Evolutionary conservation across 768 basidiomycete species (phyloP), one percentile per base, ranked within the genome.

Genomic region (Kwoniella dendrophila): DNA sequence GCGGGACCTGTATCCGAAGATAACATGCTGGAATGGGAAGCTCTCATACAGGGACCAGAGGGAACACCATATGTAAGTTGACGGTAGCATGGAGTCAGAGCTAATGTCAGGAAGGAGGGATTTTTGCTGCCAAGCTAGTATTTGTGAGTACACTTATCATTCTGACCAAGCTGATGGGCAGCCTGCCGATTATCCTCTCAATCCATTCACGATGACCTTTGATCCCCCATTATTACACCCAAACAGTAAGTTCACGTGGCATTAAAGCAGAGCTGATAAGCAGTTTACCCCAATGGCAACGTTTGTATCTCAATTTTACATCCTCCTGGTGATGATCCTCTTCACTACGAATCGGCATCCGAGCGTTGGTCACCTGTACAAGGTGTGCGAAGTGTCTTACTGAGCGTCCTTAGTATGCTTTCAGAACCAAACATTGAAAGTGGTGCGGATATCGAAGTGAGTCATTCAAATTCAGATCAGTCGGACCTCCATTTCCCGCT

Each of bases 361-460:
- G 96, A 99, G 74, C 85, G 96, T 38, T 99, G 96, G 96, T 92
- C 90, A 60, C 96, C 96, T n/a, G 95, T 98, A 0, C 95, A 98
- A 80, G 92, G 90, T 72, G 90, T 99, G 16, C 90, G 98, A 82
- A 97, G 96, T 80, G 95, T 96, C 67, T 85, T 98, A 56, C 83
- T 98, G 10, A 94, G 92, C 69, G 95, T 99, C 24, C 87, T 99
- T 69, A 93, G 90, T 41, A 97, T 99, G 93, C 84, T 99, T 12
- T 94, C 96, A 88, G 95, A 98, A 81, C 96, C 96, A 27, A 99
- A 99, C 80, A 84, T 97, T 49, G 96, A 99, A 80, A 92, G 90
- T 62, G 93, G 93, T 20, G 96, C 96, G 53, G 97, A 96, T 81
- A 90, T 99, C 65, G 78, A 80, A 59, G 75, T 78, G 59, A 58